Evolutionary conservation across 192 early-diverging fungal genomes (phyloP), one percentile per base, ranked within the genome.

Genomic region (Coemansia sp.): DNA sequence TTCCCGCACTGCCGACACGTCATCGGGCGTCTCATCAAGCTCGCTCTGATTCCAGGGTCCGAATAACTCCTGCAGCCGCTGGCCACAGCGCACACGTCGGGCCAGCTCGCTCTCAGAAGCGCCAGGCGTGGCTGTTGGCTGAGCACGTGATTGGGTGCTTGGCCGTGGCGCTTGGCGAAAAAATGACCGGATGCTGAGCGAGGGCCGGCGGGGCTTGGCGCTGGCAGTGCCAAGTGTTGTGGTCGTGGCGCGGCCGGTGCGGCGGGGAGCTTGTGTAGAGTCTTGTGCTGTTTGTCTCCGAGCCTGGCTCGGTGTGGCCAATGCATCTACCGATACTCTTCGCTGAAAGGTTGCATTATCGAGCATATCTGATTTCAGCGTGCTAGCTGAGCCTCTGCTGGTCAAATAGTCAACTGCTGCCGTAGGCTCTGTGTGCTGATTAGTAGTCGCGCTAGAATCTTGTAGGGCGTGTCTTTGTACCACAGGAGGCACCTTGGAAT

Each of bases 161-260:
- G 64, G 61, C 25, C 56, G 67, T 17, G 63, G 45, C 25, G 47
- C 17, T 10, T 67, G 41, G 31, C 65, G 56, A 37, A 80, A 68
- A 38, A 80, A 62, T 10, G 77, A 80, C 31, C 77, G 65, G 37
- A 80, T 61, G 26, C 77, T 80, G 35, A 64, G 65, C 22, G 77
- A 61, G 6, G 59, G 49, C 47, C 64, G 54, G 16, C 17, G 19
- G 2, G 49, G 43, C 35, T 23, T 61, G 29, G 67, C 11, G 21
- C 52, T 63, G 6, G 64, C 10, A 21, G 55, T 57, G 57, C 67
- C 69, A 25, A 57, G 27, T 3, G 70, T 59, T n/a, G 41, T 62
- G 16, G 61, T 65, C 5, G 50, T 23, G 17, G 50, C 64, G 19
- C 55, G 72, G 8, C 22, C 57, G 27, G 61, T 39, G 9, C 62